A percentile compares a stretch with the other conserved stretches of the same genome.
These are phyloP conservation scores for Mucor irregularis DNA, from an alignment of 371 early-diverging fungal genomes.

Conservation along the genomic window DNA sequence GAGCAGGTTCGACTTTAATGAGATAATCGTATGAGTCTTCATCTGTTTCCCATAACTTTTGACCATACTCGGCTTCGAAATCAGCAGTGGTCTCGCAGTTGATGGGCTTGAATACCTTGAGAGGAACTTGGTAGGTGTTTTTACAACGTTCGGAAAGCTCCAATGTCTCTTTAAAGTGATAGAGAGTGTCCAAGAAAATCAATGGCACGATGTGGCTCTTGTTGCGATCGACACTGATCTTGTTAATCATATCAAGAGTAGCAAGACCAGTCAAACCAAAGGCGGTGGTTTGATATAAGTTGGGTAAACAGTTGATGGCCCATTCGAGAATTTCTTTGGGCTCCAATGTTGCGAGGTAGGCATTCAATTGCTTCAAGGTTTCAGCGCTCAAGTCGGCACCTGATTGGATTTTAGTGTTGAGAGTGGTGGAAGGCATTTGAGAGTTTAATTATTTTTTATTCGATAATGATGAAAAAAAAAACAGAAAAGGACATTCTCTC, in stretches of 20 bases:
- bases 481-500: background rate
- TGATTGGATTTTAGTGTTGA: conserved; percentile 30
- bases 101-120: conserved; percentile 77
- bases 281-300: conserved; percentile 88
- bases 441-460: background rate
- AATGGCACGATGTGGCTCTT: conserved; percentile 71
- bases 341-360: conserved; percentile 55
- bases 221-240: conserved; percentile 58
- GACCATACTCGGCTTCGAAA: conserved; percentile 74
- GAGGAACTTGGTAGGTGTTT: conserved; percentile 67
- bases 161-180: conserved; percentile 90
- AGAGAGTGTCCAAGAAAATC: conserved; percentile 90
- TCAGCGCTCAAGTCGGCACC: conserved; percentile 57
- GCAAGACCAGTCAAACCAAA: conserved; percentile 88
- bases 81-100: conserved; percentile 59
- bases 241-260: conserved; percentile 74
- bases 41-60: conserved; percentile 80
- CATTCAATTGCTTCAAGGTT: conserved; percentile 67
- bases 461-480: background rate
- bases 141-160: conserved; percentile 70
- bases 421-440: conserved; percentile 30
- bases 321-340: conserved; percentile 87
- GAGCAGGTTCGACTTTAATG: conserved; percentile 92
- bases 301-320: conserved; percentile 81
- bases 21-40: conserved; percentile 86